Base-by-base conservation (phyloP, 257 asterid genomes). In the Fraxinus anomala region DNA sequence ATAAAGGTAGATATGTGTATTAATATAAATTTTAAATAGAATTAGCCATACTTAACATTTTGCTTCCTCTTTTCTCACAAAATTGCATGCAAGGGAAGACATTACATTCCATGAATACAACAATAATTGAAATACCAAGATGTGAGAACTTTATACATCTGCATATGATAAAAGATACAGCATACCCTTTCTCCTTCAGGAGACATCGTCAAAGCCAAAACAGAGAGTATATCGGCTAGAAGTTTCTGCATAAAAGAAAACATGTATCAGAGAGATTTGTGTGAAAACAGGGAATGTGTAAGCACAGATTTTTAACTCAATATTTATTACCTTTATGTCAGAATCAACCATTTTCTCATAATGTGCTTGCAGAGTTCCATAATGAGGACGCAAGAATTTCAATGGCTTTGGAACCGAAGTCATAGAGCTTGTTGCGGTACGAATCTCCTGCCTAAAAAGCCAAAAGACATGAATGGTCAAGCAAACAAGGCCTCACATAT, bases 351-450 rank as follows among this genome's bases (percentile, higher is more conserved):
- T 91, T 76, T 80, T 84, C 80, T 88, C 97, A 81, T 87, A 93
- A 54, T 87, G 87, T 21, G 85, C 84, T 84, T 91, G 94, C 26
- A 96, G 86, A 78, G 97, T 92, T 78, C 91, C 97, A 90, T 93
- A 93, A 83, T 93, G 99, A 73, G 98, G 98, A 12, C 98, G 97
- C 77, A 96, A 83, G 85, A 96, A 96, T 85, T 96, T 93, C 80
- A 96, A 81, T 33, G 99, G 99, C 84, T 96, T 96, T 6, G 99
- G 98, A 73, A 96, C 98, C 21, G 97, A 91, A 73, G 99, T 96
- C 98, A 96, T 96, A 17, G 99, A 96, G 87, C 98, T 96, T 75
- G 98, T 96, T 34, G 99, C 89, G 16, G 91, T 87, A 6, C 98
- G 97, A 73, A 96, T 96, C 85, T 96, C 99, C 84, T 91, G 96